Evolutionary conservation across 2,329 filamentous ascomycete species (phyloP).

Genomic region (Hypomyces perniciosus): DNA sequence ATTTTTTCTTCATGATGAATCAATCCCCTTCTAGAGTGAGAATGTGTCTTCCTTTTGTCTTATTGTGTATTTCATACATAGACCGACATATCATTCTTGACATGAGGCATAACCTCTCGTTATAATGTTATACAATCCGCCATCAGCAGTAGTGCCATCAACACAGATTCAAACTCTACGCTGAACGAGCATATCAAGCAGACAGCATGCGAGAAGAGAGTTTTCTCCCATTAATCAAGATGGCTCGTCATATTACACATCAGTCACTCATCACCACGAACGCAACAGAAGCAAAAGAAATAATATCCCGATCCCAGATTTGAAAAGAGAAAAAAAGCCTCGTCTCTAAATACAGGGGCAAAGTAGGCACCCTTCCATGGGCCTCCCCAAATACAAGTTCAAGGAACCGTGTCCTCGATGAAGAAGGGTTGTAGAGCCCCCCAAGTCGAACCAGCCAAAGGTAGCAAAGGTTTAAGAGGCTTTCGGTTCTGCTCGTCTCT

Average conservation of each 20-base stretch:
- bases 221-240: no score
- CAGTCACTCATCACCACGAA: not conserved
- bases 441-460: conserved; percentile 6
- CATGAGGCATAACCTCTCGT: no score
- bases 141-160: no score
- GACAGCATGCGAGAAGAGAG: no score
- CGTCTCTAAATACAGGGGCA: conserved; percentile 6
- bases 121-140: no score
- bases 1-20: not conserved
- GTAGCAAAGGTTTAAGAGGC: not conserved
- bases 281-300: not conserved
- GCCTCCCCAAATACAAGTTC: not conserved
- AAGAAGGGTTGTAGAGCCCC: not conserved
- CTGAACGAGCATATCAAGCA: no score
- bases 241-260: no score
- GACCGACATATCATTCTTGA: no score
- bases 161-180: no score
- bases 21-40: not conserved
- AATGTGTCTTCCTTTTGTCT: not conserved
- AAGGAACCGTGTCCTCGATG: not conserved
- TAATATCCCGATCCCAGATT: not conserved
- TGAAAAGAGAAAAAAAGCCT: not conserved
- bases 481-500: conserved; percentile 1
- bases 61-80: no score
- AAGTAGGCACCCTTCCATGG: not conserved